These are phyloP conservation scores for Durotheca rogersii DNA, from an alignment of 495 filamentous ascomycete genomes.

Conservation along the genomic window DNA sequence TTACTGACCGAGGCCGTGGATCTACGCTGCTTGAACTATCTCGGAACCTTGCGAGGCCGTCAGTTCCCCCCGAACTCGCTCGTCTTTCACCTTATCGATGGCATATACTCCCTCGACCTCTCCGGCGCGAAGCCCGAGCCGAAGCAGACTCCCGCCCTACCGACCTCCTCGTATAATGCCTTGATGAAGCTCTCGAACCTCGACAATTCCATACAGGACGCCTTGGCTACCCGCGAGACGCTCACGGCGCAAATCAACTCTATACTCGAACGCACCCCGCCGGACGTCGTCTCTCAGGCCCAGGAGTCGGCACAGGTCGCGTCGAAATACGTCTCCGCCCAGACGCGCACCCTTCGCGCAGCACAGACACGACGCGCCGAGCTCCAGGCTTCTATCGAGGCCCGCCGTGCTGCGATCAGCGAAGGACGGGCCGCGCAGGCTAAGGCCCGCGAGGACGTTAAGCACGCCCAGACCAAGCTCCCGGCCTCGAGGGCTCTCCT, in stretches of 20 bases:
- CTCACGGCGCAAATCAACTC: constrained; percentile 75
- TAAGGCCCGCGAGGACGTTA: constrained; percentile 55
- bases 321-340: constrained; percentile 58
- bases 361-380: constrained; percentile 60
- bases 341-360: constrained; percentile 63
- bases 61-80: constrained; percentile 83
- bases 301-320: constrained; percentile 62
- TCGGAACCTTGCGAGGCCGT: constrained; percentile 76
- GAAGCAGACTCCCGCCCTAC: constrained; percentile 44
- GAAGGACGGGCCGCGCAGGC: constrained; percentile 60
- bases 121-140: constrained; percentile 47
- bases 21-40: constrained; percentile 71
- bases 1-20: constrained; percentile 72
- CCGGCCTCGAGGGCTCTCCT: constrained; percentile 54
- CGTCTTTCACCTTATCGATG: constrained; percentile 84
- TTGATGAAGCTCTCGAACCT: constrained; percentile 87
- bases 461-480: constrained; percentile 60
- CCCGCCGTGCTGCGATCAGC: constrained; percentile 65
- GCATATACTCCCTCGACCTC: constrained; percentile 71
- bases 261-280: constrained; percentile 56
- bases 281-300: constrained; percentile 59
- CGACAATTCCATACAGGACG: constrained; percentile 91
- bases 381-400: constrained; percentile 62
- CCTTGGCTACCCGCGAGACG: constrained; percentile 71
- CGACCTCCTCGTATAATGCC: constrained; percentile 84